Base-by-base conservation (phyloP, 305 asterid genomes). In the Striga hermonthica region DNA sequence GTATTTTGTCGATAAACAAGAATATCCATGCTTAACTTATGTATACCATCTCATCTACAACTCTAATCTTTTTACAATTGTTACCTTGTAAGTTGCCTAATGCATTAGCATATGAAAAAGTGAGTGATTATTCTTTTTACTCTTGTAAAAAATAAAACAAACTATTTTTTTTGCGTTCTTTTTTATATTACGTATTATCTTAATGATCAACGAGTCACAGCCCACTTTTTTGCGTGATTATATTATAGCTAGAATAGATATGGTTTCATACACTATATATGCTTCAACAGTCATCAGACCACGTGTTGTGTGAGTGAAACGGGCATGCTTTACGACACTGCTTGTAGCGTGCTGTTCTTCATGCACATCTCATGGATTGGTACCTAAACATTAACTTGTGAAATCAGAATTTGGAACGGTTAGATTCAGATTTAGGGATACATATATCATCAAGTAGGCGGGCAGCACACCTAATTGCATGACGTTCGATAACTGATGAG, bases 61-160 rank as follows among this genome's bases (percentile, higher is more conserved):
- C 36, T 16, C 3, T 6, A 8, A 68, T 7, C 65, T 60, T 59
- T 65, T 66, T 66, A 39, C 63, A 70, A 73, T 52, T 78, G 67
- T 58, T 71, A 49, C 50, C 35, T 6, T 41, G 53, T 66, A 52
- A 65, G 66, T 37, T 52, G 65, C 64, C 44, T 60, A 56, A 65
- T 70, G 64, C 62, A 52, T 54, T 43, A 69, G 65, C 62, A 74
- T 64, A 61, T 69, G 83, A 68, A 75, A 76, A 70, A 70, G 72
- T 43, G 66, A 76, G 67, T 64, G 14, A 56, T 74, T 64, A 70
- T 72, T 82, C 72, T 50, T 50, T 50, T 12, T 5, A 13, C 65
- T 40, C 73, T 62, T 69, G 65, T 62, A 69, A 63, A 69, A 72
- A 81, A 38, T 22, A 43, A 44, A 66, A 65, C 63, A 52, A 12